phyloP scores from a whole-genome alignment of 225 moss, liverwort and hornwort genomes.

The Lunularia cruciata region DNA sequence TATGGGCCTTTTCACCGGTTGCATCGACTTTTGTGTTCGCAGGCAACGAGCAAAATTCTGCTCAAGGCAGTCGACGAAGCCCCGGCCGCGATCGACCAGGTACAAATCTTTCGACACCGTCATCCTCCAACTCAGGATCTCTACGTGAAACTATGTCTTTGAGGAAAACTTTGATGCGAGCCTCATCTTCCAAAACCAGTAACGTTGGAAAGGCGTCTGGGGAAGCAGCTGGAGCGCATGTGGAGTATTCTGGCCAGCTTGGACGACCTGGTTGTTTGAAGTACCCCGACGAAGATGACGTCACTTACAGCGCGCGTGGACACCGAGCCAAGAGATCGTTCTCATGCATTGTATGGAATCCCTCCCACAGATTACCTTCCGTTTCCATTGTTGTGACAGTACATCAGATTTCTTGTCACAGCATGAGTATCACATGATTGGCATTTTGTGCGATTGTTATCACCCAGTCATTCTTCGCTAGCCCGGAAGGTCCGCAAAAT shows the following conservation, averaged over 20 bases:
- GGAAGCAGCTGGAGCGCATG: conserved; percentile 9
- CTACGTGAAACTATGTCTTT: conserved; percentile 24
- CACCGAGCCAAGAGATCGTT: conserved; percentile 33
- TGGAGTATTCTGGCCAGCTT: conserved; percentile 16
- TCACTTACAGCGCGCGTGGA: not conserved
- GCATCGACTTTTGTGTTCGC: conserved; percentile 42
- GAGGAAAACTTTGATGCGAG: conserved; percentile 23
- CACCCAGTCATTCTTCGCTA: too few species aligned
- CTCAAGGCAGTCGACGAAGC: not conserved
- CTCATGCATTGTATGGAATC: conserved; percentile 50
- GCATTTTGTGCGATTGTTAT: too few species aligned
- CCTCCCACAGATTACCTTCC: too few species aligned
- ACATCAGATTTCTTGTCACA: not conserved
- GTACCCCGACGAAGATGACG: conserved; percentile 31
- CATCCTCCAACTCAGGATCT: conserved; percentile 31
- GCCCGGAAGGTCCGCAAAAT: too few species aligned
- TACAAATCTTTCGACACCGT: conserved; percentile 19
- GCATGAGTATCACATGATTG: too few species aligned
- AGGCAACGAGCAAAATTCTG: conserved; percentile 28
- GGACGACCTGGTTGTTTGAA: not conserved
- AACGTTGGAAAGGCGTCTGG: conserved; percentile 11
- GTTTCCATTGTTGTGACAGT: too few species aligned
- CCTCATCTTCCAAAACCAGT: conserved; percentile 15
- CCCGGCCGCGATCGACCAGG: not conserved
- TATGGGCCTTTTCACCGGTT: conserved; percentile 51